Percentiles rank a stretch among this genome's conserved stretches.
Evolutionary conservation across 371 early-diverging fungal species (phyloP).

Genomic region (Gilbertella persicaria): DNA sequence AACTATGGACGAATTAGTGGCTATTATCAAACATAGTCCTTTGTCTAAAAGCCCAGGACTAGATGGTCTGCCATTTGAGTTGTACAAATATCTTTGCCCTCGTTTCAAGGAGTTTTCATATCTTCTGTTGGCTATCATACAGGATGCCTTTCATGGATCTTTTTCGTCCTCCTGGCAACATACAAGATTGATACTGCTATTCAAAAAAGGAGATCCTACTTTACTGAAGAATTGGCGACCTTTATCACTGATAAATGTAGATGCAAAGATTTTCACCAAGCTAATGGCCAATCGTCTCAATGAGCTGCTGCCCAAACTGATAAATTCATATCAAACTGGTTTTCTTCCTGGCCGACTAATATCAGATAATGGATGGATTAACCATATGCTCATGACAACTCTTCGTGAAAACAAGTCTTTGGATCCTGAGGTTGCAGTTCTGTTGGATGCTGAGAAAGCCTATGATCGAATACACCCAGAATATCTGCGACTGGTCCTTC

Average conservation of each 20-base stretch:
- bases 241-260: conserved; percentile 10
- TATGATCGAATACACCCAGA: conserved; percentile 27
- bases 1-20: too few species aligned
- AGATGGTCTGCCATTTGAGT: too few species aligned
- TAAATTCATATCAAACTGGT: conserved; percentile 2
- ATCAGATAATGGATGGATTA: conserved; percentile 3
- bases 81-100: too few species aligned
- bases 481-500: conserved; percentile 1
- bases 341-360: too few species aligned
- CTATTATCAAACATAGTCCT: too few species aligned
- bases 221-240: conserved; percentile 24
- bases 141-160: too few species aligned
- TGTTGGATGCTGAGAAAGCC: conserved; percentile 20
- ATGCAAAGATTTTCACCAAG: conserved; percentile 9
- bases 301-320: neutral
- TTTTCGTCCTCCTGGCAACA: neutral
- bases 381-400: too few species aligned
- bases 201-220: conserved; percentile 20
- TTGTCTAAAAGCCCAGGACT: too few species aligned
- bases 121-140: too few species aligned
- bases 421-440: neutral
- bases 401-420: neutral
- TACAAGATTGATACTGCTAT: conserved; percentile 6
- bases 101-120: too few species aligned
- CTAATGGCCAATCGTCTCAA: conserved; percentile 4